Percentiles rank a stretch among this genome's conserved stretches.
Evolutionary conservation across 2,329 filamentous ascomycete genomes (phyloP).

Genomic region (Cladobotryum mycophilum): DNA sequence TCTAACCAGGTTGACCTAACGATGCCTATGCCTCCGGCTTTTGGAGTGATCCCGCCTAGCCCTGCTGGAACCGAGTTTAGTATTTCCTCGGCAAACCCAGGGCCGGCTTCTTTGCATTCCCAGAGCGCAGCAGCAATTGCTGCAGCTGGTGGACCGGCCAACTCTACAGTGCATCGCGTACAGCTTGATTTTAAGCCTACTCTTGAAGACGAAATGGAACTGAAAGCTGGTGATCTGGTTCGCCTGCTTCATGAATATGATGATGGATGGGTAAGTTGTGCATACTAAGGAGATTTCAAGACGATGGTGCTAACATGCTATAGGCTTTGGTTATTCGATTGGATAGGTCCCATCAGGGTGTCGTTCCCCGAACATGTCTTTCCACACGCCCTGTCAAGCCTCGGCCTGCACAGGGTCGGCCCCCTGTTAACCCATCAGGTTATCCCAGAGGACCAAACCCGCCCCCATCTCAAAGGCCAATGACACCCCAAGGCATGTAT

Average conservation of each 20-base stretch:
- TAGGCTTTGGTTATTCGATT: slow-evolving; percentile 86
- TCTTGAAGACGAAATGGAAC: slow-evolving; percentile 83
- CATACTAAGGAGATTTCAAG: neutral
- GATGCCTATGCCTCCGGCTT: slow-evolving; percentile 25
- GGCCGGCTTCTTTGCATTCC: slow-evolving; percentile 31
- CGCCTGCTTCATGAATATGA: slow-evolving; percentile 93
- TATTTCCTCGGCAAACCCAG: slow-evolving; percentile 46
- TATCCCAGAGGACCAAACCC: slow-evolving; percentile 23
- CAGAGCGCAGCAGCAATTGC: slow-evolving; percentile 53
- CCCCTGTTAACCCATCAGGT: slow-evolving; percentile 40
- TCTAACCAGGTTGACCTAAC: slow-evolving; percentile 51
- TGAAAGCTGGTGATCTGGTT: slow-evolving; percentile 76
- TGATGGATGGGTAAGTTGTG: slow-evolving; percentile 81
- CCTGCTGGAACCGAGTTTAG: slow-evolving; percentile 60
- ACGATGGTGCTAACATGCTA: slow-evolving; percentile 22
- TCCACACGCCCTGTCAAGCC: slow-evolving; percentile 90
- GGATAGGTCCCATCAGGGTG: slow-evolving; percentile 86
- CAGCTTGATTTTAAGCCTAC: slow-evolving; percentile 91
- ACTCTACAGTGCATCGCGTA: slow-evolving; percentile 74
- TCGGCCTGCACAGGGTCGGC: slow-evolving; percentile 51
- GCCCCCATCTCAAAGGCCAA: slow-evolving; percentile 29
- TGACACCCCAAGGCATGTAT: slow-evolving; percentile 32
- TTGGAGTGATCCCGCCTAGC: slow-evolving; percentile 42
- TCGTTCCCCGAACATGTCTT: slow-evolving; percentile 86
- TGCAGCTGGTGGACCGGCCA: slow-evolving; percentile 52